These are phyloP conservation scores for Backusella australiensis DNA, from an alignment of 192 early-diverging fungal species.

Conservation along the genomic window DNA sequence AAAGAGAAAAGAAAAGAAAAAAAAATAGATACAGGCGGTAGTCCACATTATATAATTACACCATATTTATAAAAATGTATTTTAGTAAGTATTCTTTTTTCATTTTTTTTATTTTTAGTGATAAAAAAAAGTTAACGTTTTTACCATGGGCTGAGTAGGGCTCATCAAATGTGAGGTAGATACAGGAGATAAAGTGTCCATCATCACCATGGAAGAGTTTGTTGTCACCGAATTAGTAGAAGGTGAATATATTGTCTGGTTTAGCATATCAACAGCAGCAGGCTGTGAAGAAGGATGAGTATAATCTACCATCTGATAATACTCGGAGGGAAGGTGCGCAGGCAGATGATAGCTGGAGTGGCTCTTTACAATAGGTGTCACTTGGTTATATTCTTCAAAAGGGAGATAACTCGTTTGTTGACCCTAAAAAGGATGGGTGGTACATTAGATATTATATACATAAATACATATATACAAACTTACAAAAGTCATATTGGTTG, in stretches of 20 bases:
- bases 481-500: background rate
- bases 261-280: background rate
- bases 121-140: background rate
- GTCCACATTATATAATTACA: background rate
- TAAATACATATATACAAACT: background rate
- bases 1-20: background rate
- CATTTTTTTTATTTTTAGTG: background rate
- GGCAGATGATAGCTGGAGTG: background rate
- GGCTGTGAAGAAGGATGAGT: background rate
- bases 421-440: slow-evolving; percentile 2
- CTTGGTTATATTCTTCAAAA: background rate
- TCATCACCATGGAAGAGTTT: slow-evolving; percentile 11
- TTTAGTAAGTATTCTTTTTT: too few relatives aligned
- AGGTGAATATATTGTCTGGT: slow-evolving; percentile 2
- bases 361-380: slow-evolving; percentile 1
- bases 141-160: slow-evolving; percentile 17
- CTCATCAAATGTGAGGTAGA: background rate
- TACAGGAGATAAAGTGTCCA: background rate
- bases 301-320: background rate
- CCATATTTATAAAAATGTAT: background rate
- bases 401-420: slow-evolving; percentile 1
- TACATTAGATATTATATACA: background rate
- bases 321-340: background rate
- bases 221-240: slow-evolving; percentile 11
- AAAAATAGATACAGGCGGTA: background rate